Percentiles rank a stretch among this genome's conserved stretches.
phyloP scores from a whole-genome alignment of 1,284 basidiomycete genomes.

The Vanrija humicola region DNA sequence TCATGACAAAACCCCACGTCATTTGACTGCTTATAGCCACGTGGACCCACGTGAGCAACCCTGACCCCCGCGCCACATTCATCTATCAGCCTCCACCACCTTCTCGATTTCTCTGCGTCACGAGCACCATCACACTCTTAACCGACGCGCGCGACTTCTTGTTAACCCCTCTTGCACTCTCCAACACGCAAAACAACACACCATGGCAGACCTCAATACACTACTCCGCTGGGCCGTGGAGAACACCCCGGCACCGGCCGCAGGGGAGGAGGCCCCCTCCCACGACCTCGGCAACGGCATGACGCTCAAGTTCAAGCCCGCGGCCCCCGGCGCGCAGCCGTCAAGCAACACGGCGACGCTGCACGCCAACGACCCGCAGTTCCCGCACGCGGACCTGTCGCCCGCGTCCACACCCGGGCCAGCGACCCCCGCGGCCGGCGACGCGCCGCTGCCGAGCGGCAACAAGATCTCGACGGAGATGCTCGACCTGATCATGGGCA shows the following conservation, averaged over 20 bases:
- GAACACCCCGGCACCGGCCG: conserved; percentile 20
- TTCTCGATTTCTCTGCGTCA: too few species aligned
- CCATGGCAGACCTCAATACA: conserved; percentile 21
- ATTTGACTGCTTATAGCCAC: too few species aligned
- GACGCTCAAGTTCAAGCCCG: conserved; percentile 36
- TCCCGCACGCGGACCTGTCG: conserved; percentile 21
- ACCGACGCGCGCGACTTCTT: too few species aligned
- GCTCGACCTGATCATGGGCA: conserved; percentile 81
- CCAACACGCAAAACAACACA: neutral
- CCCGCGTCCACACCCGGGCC: conserved; percentile 32
- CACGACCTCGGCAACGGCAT: conserved; percentile 15
- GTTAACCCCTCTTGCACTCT: neutral
- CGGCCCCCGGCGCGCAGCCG: conserved; percentile 9
- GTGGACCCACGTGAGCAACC: too few species aligned
- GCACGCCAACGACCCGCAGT: conserved; percentile 39
- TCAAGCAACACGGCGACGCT: conserved; percentile 21
- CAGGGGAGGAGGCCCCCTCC: neutral
- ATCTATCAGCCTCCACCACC: too few species aligned
- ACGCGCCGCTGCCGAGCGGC: conserved; percentile 8
- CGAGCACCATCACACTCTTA: too few species aligned
- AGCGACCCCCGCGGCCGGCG: conserved; percentile 16
- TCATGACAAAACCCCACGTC: too few species aligned
- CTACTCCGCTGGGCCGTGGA: conserved; percentile 30
- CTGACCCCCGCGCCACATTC: too few species aligned
- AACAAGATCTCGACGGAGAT: conserved; percentile 56